A percentile compares a stretch with the other conserved stretches of the same genome.
phyloP scores from a whole-genome alignment of 345 rosid species.

The Sapria himalayana region DNA sequence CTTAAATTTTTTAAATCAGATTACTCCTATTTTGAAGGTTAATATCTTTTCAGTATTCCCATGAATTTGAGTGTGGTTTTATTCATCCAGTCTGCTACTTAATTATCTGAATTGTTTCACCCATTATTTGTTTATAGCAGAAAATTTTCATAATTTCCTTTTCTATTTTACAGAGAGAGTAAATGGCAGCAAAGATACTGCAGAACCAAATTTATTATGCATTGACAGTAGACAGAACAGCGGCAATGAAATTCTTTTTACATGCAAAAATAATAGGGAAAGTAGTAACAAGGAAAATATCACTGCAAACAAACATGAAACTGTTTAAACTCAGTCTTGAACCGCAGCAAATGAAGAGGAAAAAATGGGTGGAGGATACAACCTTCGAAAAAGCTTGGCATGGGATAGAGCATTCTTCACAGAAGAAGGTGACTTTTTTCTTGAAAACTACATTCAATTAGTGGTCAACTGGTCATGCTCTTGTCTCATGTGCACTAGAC shows the following conservation, averaged over 20 bases:
- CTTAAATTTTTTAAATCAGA: no score
- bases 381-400: slow-evolving; percentile 79
- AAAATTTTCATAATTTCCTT: neutral
- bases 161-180: slow-evolving; percentile 11
- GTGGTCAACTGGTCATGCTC: no score
- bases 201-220: slow-evolving; percentile 9
- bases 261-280: slow-evolving; percentile 10
- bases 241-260: no score
- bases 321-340: slow-evolving; percentile 33
- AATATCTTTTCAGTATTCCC: no score
- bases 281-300: slow-evolving; percentile 28
- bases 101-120: no score
- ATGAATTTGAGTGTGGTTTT: no score
- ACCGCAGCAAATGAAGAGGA: slow-evolving; percentile 72
- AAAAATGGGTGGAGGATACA: slow-evolving; percentile 56
- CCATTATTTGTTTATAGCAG: no score
- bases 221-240: no score
- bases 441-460: neutral
- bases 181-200: slow-evolving; percentile 5
- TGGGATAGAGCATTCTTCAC: slow-evolving; percentile 81
- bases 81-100: no score
- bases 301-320: slow-evolving; percentile 22
- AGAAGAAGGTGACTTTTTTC: slow-evolving; percentile 43
- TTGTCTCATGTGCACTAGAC: neutral
- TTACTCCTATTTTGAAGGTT: no score